Evolutionary conservation across 805 yeast species (phyloP), one percentile per base, ranked within the genome.

Genomic region (Metschnikowia dekortorum): DNA sequence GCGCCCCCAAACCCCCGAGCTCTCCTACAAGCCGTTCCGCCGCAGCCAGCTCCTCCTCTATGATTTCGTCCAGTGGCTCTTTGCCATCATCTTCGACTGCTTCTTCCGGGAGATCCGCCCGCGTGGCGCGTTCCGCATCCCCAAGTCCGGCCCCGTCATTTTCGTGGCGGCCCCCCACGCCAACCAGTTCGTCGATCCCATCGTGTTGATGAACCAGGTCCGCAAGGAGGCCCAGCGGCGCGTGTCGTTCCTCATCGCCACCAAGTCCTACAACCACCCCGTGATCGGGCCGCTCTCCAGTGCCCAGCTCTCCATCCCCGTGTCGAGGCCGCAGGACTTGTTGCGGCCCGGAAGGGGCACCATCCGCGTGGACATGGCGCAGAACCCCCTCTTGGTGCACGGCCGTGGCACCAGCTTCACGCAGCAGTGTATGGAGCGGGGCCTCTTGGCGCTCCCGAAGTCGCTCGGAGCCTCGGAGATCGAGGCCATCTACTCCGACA

Each of bases 131-230:
- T 89, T 82, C 69, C 79, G 83, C 44, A 62, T 83, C 33, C 85
- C 86, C 0, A 74, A 78, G 31, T 67, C 77, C 8, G 97, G 97
- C 0, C 92, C 98, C 0, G 84, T 90, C 8, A 85, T 92, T 48
- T 85, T 94, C 54, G 98, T 94, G 34, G 95, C 94, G 9, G 99
- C 97, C 2, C 98, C 98, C 1, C 99, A 92, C 71, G 96, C 96
- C n/a, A 89, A 89, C 63, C 96, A 89, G 69, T 91, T 91, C 63
- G 89, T 91, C 33, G 81, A 81, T 48, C 92, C 94, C 1, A 81
- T 91, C 44, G 78, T 94, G 46, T 73, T 94, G 43, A 84, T 89
- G 87, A 84, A 87, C 43, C 92, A 87, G 63, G 92, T 88, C 28
- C 80, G 83, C 58, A 72, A 74, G 46, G 82, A 81, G 50, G 78